Base-by-base conservation (phyloP, 805 yeast species). In the Lipomyces kockii region DNA sequence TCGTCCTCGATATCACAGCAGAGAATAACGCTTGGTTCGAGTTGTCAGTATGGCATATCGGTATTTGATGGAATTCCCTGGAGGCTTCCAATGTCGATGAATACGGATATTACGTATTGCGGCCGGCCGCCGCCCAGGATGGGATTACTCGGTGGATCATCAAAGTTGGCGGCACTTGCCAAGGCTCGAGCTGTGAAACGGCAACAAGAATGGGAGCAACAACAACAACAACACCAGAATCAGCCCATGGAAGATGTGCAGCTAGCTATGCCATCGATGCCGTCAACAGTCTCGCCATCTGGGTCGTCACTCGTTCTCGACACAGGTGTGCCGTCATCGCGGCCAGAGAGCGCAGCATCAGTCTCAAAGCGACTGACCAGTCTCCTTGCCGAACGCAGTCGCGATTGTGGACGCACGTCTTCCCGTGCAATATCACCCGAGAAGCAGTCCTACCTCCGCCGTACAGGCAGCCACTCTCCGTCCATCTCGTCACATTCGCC, bases 141-240 rank as follows among this genome's bases (percentile, higher is more conserved):
- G 51, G 67, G 71, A 27, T 39, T 69, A 17, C 52, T 67, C 3
- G 71, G 71, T 29, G 70, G 70, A n/a, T 69, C 71, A 17, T 82
- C 87, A 3, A 84, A 83, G 71, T 74, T 85, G 59, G 83, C 85
- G 52, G 79, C 79, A 39, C 76, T 85, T 72, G 87, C 87, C n/a
- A 81, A 80, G 70, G 78, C 80, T 55, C 78, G 83, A 65, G 73
- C 76, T 12, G 68, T 68, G 12, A 58, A 64, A 54, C 58, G 71
- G 58, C 64, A 46, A 17, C 67, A 61, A 61, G 66, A 60, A 34
- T 3, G 49, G 39, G 59, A 43, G 49, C 46, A 32, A 14, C 37
- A 56, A 27, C 29, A 27, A 27, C 29, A 27, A 27, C 29, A 58
- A 12, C 46, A 52, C 2, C 37, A 56, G 17, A n/a, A 53, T 11